These are phyloP conservation scores for Pseudocercospora ulei DNA, from an alignment of 2,329 filamentous ascomycete genomes.

Conservation along the genomic window DNA sequence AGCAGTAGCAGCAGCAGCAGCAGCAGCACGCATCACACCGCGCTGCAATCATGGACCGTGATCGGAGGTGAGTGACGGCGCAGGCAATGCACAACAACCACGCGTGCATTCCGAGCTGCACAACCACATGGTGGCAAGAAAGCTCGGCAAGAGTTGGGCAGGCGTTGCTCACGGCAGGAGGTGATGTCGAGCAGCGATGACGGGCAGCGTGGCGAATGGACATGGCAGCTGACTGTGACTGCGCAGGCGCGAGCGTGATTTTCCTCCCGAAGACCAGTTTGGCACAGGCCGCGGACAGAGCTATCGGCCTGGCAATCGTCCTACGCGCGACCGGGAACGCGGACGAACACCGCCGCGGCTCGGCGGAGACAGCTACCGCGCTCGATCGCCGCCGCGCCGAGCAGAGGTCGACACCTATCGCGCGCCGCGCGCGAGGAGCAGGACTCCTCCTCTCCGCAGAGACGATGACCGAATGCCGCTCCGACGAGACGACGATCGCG, in stretches of 20 bases:
- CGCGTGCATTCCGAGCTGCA: conserved; percentile 1
- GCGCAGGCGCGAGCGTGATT: conserved; percentile 22
- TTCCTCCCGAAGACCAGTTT: conserved; percentile 33
- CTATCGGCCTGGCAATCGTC: conserved; percentile 33
- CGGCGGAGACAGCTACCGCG: conserved; percentile 35
- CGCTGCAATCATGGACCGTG: conserved; percentile 32
- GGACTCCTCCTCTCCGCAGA: conserved; percentile 10
- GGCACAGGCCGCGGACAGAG: conserved; percentile 33
- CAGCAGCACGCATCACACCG: background rate
- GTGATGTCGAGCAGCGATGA: too few relatives aligned
- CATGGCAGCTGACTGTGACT: conserved; percentile 13
- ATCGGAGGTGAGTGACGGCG: conserved; percentile 37
- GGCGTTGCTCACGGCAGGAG: background rate
- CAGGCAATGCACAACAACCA: too few relatives aligned
- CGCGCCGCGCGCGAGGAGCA: conserved; percentile 21
- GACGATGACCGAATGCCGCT: background rate
- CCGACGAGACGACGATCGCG: conserved; percentile 18
- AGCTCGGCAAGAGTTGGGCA: background rate
- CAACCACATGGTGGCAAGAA: background rate
- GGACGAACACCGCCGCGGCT: conserved; percentile 29
- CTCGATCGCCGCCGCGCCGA: conserved; percentile 43
- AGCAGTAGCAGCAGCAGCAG: conserved; percentile 4
- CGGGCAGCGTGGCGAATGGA: too few relatives aligned
- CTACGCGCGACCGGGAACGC: conserved; percentile 16
- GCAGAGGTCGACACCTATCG: conserved; percentile 30